Percentiles rank a stretch among this genome's conserved stretches.
phyloP scores from a whole-genome alignment of 2,329 filamentous ascomycete genomes.

The Colletotrichum tropicale region DNA sequence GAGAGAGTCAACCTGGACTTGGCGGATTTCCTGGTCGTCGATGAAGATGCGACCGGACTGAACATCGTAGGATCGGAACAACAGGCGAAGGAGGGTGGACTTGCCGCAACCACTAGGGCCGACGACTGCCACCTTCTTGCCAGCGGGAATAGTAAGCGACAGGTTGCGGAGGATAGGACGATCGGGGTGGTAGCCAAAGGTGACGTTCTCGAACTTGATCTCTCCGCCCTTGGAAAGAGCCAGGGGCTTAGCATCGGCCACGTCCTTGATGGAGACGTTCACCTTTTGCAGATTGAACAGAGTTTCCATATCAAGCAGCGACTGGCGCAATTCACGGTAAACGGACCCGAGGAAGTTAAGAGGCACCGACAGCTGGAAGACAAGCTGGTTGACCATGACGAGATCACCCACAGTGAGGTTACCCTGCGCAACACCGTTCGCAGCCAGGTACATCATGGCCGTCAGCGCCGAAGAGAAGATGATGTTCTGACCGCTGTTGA shows the following conservation, averaged over 20 bases:
- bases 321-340: slow-evolving; percentile 94
- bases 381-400: slow-evolving; percentile 98
- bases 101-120: slow-evolving; percentile 96
- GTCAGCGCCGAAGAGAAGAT: slow-evolving; percentile 96
- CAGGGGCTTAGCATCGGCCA: slow-evolving; percentile 74
- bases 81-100: slow-evolving; percentile 85
- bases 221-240: slow-evolving; percentile 78
- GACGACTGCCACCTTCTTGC: slow-evolving; percentile 94
- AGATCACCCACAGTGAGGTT: slow-evolving; percentile 90
- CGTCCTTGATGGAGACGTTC: slow-evolving; percentile 84
- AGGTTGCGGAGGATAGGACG: slow-evolving; percentile 87
- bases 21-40: slow-evolving; percentile 89
- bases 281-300: slow-evolving; percentile 97
- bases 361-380: slow-evolving; percentile 96
- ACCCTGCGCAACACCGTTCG: slow-evolving; percentile 83
- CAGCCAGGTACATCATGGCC: slow-evolving; percentile 97
- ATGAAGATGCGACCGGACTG: slow-evolving; percentile 86
- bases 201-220: slow-evolving; percentile 93
- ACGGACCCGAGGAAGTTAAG: slow-evolving; percentile 98
- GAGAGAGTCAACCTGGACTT: slow-evolving; percentile 82
- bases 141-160: slow-evolving; percentile 87
- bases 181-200: slow-evolving; percentile 88
- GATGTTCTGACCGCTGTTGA: slow-evolving; percentile 95
- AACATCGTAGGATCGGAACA: slow-evolving; percentile 95
- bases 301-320: slow-evolving; percentile 96